Evolutionary conservation across 1,284 basidiomycete species (phyloP).

Genomic region (Earliella scabrosa): DNA sequence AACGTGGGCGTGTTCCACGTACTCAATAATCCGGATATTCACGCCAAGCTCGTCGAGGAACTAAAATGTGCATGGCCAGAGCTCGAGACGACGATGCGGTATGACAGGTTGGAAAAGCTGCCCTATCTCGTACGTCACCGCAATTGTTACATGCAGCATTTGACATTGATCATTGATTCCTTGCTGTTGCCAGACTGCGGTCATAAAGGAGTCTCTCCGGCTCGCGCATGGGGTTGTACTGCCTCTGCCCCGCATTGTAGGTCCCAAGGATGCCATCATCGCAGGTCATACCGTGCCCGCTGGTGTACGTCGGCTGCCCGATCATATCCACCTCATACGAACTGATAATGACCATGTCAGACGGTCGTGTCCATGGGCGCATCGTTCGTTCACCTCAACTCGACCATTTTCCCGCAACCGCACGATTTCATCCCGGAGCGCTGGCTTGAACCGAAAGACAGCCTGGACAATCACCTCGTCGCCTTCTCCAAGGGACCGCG

Average conservation of each 20-base stretch:
- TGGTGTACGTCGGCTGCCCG: background rate
- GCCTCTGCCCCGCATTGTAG: background rate
- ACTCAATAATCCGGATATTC: background rate
- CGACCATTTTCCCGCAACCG: background rate
- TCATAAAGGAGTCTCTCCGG: constrained; percentile 2
- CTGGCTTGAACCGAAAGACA: background rate
- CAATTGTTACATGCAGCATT: background rate
- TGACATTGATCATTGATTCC: too few species aligned
- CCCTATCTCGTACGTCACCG: background rate
- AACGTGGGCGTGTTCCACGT: background rate
- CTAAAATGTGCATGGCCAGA: background rate
- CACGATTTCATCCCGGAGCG: background rate
- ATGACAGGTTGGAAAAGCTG: background rate
- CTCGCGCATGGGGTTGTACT: background rate
- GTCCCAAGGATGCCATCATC: background rate
- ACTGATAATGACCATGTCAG: too few species aligned
- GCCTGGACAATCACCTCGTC: background rate
- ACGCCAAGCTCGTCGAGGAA: background rate
- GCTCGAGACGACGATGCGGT: background rate
- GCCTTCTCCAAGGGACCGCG: background rate
- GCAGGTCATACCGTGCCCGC: background rate
- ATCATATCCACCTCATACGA: too few species aligned
- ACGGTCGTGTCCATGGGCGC: background rate
- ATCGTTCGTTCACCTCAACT: background rate
- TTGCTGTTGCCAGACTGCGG: background rate